Conservation (phyloP, 208 protist genomes). For the Leishmania guyanensis region DNA sequence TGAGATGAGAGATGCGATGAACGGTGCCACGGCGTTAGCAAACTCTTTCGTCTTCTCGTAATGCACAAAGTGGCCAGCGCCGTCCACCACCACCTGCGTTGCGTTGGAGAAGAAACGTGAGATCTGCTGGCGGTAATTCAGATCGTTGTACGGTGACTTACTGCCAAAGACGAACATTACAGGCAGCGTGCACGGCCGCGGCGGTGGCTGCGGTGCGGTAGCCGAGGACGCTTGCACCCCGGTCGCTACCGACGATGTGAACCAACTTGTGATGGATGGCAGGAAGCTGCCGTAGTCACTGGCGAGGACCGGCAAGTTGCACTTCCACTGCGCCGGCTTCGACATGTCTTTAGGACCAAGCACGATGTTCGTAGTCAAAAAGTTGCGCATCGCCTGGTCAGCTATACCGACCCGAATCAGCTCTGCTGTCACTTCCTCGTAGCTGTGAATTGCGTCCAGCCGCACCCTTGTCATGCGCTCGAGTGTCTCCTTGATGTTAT, state of each 20-base stretch:
- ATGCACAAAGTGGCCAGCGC: constrained; percentile 86
- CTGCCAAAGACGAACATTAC: constrained; percentile 87
- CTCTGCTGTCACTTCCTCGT: constrained; percentile 44
- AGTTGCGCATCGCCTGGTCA: constrained; percentile 72
- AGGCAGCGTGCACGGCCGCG: constrained; percentile 61
- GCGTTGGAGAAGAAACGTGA: constrained; percentile 64
- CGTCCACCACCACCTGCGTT: constrained; percentile 60
- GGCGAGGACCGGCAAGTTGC: constrained; percentile 59
- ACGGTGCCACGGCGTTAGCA: constrained; percentile 62
- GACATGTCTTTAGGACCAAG: constrained; percentile 24
- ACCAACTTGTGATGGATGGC: constrained; percentile 63
- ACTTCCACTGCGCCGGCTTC: constrained; percentile 45
- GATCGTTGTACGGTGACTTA: constrained; percentile 74
- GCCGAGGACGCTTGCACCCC: not conserved
- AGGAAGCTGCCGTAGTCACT: constrained; percentile 49
- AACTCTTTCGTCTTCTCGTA: constrained; percentile 84
- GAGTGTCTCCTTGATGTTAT: constrained; percentile 46
- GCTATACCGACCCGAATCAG: constrained; percentile 61
- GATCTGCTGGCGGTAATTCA: constrained; percentile 40
- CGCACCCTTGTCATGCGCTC: constrained; percentile 60
- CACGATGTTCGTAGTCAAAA: constrained; percentile 78
- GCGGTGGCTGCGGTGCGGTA: constrained; percentile 16
- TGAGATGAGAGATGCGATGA: constrained; percentile 39
- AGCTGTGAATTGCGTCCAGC: constrained; percentile 54
- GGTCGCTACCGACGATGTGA: constrained; percentile 4